Evolutionary conservation across 768 basidiomycete genomes (phyloP).

Genomic region (Suillus ampliporus): DNA sequence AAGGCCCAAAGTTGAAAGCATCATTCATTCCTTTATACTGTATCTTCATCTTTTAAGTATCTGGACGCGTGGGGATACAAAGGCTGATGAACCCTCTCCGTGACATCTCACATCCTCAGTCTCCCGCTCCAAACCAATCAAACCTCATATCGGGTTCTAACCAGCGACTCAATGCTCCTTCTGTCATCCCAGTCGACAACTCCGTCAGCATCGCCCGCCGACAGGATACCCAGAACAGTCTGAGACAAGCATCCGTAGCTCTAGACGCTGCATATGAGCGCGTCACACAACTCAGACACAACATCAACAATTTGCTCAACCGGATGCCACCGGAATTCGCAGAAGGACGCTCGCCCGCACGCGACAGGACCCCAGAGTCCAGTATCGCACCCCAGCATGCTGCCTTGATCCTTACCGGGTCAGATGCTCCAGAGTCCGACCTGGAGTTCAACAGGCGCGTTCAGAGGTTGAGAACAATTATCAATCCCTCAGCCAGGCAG

Average conservation of each 20-base stretch:
- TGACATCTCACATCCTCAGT: slow-evolving; percentile 5
- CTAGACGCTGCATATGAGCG: slow-evolving; percentile 60
- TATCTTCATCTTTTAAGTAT: not conserved
- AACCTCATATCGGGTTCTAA: not conserved
- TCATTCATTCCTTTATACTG: slow-evolving; percentile 4
- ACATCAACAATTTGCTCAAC: slow-evolving; percentile 48
- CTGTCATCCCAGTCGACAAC: not conserved
- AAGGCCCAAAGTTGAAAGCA: not conserved
- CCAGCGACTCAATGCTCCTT: not conserved
- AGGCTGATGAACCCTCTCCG: slow-evolving; percentile 4
- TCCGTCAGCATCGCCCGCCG: not conserved
- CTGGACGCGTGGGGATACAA: not conserved
- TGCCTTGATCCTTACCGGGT: slow-evolving; percentile 34
- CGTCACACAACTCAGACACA: slow-evolving; percentile 59
- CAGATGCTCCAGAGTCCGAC: slow-evolving; percentile 22
- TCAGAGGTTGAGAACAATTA: slow-evolving; percentile 34
- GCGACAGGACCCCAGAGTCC: slow-evolving; percentile 22
- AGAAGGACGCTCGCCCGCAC: slow-evolving; percentile 16
- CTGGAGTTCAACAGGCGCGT: slow-evolving; percentile 36
- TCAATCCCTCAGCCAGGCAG: slow-evolving; percentile 37
- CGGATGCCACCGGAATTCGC: slow-evolving; percentile 43
- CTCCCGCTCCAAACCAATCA: slow-evolving; percentile 10
- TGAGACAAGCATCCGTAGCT: slow-evolving; percentile 58
- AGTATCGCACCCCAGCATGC: slow-evolving; percentile 36
- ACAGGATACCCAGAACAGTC: slow-evolving; percentile 40